Evolutionary conservation across 305 asterid genomes (phyloP).

Genomic region (Fraxinus ornus): DNA sequence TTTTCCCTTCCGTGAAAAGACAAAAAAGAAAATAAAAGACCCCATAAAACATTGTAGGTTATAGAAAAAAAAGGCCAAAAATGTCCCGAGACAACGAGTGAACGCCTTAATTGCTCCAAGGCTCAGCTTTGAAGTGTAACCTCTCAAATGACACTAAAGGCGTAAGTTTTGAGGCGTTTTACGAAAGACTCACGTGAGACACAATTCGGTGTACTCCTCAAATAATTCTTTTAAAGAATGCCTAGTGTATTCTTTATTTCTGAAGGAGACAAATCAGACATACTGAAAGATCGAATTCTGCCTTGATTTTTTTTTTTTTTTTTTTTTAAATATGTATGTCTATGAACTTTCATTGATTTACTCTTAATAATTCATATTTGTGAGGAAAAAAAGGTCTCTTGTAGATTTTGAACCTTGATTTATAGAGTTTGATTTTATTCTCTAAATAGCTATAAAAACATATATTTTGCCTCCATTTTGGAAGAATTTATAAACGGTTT

Average conservation of each 20-base stretch:
- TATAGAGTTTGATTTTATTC: background rate
- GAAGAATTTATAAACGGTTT: background rate
- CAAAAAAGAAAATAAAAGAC: background rate
- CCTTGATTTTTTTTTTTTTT: background rate
- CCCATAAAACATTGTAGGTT: background rate
- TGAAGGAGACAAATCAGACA: background rate
- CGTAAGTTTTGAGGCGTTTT: background rate
- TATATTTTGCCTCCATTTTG: background rate
- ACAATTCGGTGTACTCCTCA: background rate
- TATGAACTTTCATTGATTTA: background rate
- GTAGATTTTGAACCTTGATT: background rate
- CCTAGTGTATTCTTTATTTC: background rate
- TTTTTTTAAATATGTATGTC: background rate
- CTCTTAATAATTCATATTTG: background rate
- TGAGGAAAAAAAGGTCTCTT: background rate
- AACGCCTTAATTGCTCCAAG: background rate
- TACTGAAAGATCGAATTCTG: background rate
- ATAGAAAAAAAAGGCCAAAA: background rate
- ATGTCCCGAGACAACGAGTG: background rate
- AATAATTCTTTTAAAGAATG: background rate
- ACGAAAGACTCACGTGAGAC: background rate
- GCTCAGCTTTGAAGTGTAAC: background rate
- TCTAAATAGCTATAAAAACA: background rate
- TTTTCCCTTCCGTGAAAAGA: background rate
- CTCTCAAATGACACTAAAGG: background rate